Conservation (phyloP, 345 rosid species). For the Aquilaria malaccensis region DNA sequence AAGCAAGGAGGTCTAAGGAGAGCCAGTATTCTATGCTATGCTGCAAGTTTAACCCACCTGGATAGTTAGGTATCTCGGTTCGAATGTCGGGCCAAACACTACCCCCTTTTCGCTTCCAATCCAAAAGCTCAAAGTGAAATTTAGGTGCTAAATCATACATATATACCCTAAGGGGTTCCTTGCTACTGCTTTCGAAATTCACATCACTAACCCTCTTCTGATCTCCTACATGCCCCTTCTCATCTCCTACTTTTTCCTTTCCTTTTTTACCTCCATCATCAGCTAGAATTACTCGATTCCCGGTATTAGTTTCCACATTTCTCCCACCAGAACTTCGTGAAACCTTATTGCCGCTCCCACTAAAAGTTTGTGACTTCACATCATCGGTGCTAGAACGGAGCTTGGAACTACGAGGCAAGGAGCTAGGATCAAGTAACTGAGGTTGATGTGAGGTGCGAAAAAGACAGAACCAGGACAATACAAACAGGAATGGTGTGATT, state of each 20-base stretch:
- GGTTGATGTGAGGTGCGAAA: conserved; percentile 43
- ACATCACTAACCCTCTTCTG: conserved; percentile 11
- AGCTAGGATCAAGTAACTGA: conserved; percentile 26
- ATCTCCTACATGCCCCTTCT: background rate
- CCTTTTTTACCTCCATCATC: conserved; percentile 24
- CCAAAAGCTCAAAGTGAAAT: conserved; percentile 79
- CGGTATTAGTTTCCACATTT: conserved; percentile 17
- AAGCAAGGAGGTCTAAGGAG: conserved; percentile 76
- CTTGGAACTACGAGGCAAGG: conserved; percentile 4
- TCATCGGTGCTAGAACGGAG: conserved; percentile 21
- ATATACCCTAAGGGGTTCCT: conserved; percentile 51
- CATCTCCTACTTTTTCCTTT: background rate
- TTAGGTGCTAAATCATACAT: conserved; percentile 89
- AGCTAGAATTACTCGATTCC: conserved; percentile 22
- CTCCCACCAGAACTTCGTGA: too few species aligned
- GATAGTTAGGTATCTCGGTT: conserved; percentile 46
- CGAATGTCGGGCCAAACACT: conserved; percentile 80
- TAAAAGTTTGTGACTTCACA: conserved; percentile 13
- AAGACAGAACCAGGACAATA: conserved; percentile 68
- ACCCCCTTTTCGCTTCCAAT: conserved; percentile 50
- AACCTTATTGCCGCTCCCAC: background rate
- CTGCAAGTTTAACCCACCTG: conserved; percentile 94
- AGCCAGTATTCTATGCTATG: conserved; percentile 97
- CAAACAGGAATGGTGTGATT: conserved; percentile 30
- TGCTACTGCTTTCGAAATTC: conserved; percentile 12